phyloP scores from a whole-genome alignment of 1,139 yeast genomes.

The Saccharomycopsis phalli region DNA sequence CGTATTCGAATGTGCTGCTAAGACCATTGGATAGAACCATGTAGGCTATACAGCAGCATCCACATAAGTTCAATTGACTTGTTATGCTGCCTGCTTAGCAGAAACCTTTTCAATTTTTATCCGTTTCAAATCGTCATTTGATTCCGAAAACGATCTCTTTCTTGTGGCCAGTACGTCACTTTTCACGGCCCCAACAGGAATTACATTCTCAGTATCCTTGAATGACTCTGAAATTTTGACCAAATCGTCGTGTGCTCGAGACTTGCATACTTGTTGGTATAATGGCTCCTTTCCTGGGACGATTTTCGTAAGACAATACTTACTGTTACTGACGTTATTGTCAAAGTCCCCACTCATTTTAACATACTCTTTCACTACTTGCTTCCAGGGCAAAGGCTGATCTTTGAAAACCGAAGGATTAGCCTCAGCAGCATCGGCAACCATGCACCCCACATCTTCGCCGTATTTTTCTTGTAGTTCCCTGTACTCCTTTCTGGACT shows the following conservation, averaged over 20 bases:
- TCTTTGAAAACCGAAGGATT: slow-evolving; percentile 70
- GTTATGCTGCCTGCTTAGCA: too few species aligned
- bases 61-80: too few species aligned
- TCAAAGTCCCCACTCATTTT: slow-evolving; percentile 45
- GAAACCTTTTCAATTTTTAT: slow-evolving; percentile 49
- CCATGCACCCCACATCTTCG: slow-evolving; percentile 74
- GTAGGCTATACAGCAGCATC: too few species aligned
- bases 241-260: slow-evolving; percentile 36
- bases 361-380: slow-evolving; percentile 47
- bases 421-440: slow-evolving; percentile 82
- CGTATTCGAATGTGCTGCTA: too few species aligned
- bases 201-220: too few species aligned
- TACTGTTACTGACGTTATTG: slow-evolving; percentile 63
- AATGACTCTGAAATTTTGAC: too few species aligned
- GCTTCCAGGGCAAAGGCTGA: slow-evolving; percentile 46
- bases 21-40: too few species aligned
- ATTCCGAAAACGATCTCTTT: background rate
- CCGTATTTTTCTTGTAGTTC: slow-evolving; percentile 45
- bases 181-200: too few species aligned
- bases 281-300: slow-evolving; percentile 68
- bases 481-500: slow-evolving; percentile 45
- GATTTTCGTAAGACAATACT: slow-evolving; percentile 69
- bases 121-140: background rate
- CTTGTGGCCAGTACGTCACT: background rate
- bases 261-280: slow-evolving; percentile 52